A percentile compares a stretch with the other conserved stretches of the same genome.
Conservation (phyloP, 2,329 filamentous ascomycete species). For the Plenodomus tracheiphilus region DNA sequence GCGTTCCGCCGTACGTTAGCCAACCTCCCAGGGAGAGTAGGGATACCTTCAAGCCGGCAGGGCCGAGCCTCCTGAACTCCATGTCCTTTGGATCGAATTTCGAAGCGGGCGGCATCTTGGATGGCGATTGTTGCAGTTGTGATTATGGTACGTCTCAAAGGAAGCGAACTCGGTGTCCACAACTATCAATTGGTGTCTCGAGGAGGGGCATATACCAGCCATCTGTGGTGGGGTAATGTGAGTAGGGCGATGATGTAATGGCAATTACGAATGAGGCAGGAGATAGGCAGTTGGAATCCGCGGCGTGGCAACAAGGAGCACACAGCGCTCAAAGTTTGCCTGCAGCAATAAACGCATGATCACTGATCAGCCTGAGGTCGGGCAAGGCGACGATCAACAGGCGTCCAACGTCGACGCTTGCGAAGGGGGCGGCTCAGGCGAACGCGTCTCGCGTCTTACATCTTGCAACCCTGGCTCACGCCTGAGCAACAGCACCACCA, state of each 20-base stretch:
- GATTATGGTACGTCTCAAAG: not conserved
- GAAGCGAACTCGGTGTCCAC: not conserved
- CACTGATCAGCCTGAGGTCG: not conserved
- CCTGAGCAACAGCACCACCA: not conserved
- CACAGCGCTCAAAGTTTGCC: not conserved
- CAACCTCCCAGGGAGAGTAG: constrained; percentile 53
- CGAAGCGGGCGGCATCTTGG: constrained; percentile 45
- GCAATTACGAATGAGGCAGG: constrained; percentile 7
- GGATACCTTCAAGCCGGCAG: constrained; percentile 55
- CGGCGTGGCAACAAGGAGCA: not conserved
- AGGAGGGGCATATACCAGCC: constrained; percentile 14
- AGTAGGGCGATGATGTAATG: constrained; percentile 11
- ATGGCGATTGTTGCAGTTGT: not conserved
- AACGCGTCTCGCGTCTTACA: not conserved
- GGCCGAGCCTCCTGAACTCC: constrained; percentile 36
- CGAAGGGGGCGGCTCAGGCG: not conserved
- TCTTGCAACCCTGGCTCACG: not conserved
- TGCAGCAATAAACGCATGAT: no score
- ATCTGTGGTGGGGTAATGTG: constrained; percentile 12
- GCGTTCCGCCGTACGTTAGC: constrained; percentile 54
- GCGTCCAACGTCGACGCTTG: not conserved
- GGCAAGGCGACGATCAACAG: not conserved
- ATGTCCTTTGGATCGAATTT: constrained; percentile 57
- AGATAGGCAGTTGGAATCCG: not conserved
- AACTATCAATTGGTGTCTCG: not conserved